Evolutionary conservation across 2,329 filamentous ascomycete genomes (phyloP).

Genomic region (Pyrenophora teres): DNA sequence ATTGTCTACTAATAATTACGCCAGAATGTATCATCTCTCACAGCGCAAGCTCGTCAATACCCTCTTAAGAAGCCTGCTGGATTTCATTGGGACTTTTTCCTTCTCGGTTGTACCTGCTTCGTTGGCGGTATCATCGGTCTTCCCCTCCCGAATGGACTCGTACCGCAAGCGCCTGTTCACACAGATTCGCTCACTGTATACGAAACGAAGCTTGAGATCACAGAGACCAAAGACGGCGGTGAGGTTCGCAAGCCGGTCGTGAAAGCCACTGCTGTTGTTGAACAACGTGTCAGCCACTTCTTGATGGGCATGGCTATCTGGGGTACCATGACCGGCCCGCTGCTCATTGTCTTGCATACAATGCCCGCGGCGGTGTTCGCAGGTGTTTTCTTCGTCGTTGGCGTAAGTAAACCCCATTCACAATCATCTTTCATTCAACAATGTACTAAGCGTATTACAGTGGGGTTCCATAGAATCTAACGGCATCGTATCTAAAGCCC

Average conservation of each 20-base stretch:
- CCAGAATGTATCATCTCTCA: conserved; percentile 58
- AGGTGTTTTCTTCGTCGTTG: conserved; percentile 62
- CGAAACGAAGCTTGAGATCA: conserved; percentile 39
- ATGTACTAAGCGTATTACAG: conserved; percentile 21
- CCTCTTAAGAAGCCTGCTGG: conserved; percentile 60
- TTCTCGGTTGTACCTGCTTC: conserved; percentile 60
- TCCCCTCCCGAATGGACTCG: conserved; percentile 59
- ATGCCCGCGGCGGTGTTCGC: conserved; percentile 59
- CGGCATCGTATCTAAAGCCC: conserved; percentile 55
- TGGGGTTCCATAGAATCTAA: conserved; percentile 54
- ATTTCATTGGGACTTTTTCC: conserved; percentile 64
- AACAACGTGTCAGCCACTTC: conserved; percentile 60
- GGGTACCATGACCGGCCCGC: conserved; percentile 60
- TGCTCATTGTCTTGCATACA: conserved; percentile 56
- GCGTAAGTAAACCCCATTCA: conserved; percentile 37
- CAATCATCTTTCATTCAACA: not conserved
- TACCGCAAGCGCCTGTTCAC: conserved; percentile 61
- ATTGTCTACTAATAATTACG: not conserved
- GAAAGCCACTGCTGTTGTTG: conserved; percentile 54
- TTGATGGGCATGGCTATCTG: conserved; percentile 59
- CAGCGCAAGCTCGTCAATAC: conserved; percentile 58
- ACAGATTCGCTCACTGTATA: conserved; percentile 57
- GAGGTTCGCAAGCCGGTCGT: conserved; percentile 53
- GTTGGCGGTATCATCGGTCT: conserved; percentile 58
- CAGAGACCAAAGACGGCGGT: conserved; percentile 49